A percentile compares a stretch with the other conserved stretches of the same genome.
These are phyloP conservation scores for sweet orange (Citrus sinensis) DNA, from an alignment of 345 rosid species.

Conservation along the genomic window DVS_A1.0 CM039164.1:1996001-1996500, in stretches of 20 bases:
- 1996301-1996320: slow-evolving; percentile 56
- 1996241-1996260: slow-evolving; percentile 81
- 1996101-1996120: slow-evolving; percentile 72
- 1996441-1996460: slow-evolving; percentile 86
- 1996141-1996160: not conserved
- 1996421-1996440: slow-evolving; percentile 26
- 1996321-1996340: slow-evolving; percentile 92
- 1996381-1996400: not conserved
- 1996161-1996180: not conserved
- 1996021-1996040: slow-evolving; percentile 46
- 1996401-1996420: not conserved
- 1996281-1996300: slow-evolving; percentile 48
- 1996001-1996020: slow-evolving; percentile 36
- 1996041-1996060: slow-evolving; percentile 75
- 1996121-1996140: slow-evolving; percentile 67
- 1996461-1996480: slow-evolving; percentile 97
- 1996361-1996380: not conserved
- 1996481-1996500: slow-evolving; percentile 89
- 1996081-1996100: slow-evolving; percentile 29
- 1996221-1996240: slow-evolving; percentile 13
- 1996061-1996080: slow-evolving; percentile 38
- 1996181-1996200: not conserved
- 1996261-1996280: slow-evolving; percentile 83
- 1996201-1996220: not conserved
- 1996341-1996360: slow-evolving; percentile 51